A percentile compares a stretch with the other conserved stretches of the same genome.
These are phyloP conservation scores for Myrica gale DNA, from an alignment of 306 rosid genomes.

Conservation along the genomic window DNA sequence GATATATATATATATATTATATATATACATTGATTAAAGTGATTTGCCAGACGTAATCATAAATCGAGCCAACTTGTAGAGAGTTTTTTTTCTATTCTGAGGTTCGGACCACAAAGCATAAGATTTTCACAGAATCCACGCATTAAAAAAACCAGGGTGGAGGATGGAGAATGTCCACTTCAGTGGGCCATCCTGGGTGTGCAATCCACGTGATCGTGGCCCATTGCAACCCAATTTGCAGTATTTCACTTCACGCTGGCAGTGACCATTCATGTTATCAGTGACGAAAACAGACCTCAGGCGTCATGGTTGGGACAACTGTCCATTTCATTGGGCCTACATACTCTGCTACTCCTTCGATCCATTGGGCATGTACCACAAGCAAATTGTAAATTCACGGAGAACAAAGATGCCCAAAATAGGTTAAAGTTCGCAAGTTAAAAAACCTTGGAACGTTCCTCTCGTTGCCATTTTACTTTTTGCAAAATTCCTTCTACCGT, in stretches of 20 bases:
- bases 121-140: conserved; percentile 2
- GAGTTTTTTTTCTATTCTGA: background rate
- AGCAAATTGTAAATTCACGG: too few species aligned
- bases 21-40: too few species aligned
- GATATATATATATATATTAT: too few species aligned
- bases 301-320: background rate
- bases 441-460: too few species aligned
- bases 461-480: too few species aligned
- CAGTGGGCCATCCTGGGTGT: conserved; percentile 15
- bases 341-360: too few species aligned
- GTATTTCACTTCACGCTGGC: background rate
- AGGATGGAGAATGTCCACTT: conserved; percentile 24
- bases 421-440: background rate
- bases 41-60: background rate
- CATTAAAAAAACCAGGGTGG: background rate
- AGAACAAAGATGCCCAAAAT: background rate
- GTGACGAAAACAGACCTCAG: background rate
- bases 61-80: background rate
- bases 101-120: conserved; percentile 22
- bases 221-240: conserved; percentile 16
- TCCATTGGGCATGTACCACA: too few species aligned
- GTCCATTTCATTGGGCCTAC: background rate
- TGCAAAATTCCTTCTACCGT: too few species aligned
- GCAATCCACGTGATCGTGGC: conserved; percentile 42
- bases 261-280: background rate